Evolutionary conservation across 495 filamentous ascomycete genomes (phyloP), one percentile per base, ranked within the genome.

Genomic region (Amniculicola lignicola): DNA sequence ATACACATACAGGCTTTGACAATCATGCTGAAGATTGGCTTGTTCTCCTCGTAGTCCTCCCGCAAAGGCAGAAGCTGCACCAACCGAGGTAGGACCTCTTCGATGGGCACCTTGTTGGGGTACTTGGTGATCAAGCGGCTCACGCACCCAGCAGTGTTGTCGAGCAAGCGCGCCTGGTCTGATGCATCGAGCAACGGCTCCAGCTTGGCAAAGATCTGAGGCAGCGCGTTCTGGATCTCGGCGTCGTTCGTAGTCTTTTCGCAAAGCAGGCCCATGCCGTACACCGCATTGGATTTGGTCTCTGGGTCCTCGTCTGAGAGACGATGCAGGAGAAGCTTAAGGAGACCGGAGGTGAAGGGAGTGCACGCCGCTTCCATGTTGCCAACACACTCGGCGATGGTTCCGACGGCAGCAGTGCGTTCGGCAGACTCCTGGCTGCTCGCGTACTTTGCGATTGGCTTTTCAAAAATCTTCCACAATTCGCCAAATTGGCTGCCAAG

Each of bases 21-120:
- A 64, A 98, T 81, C 81, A 88, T 91, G 62, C 84, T 78, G 72
- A 84, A 98, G 29, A 97, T 81, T 10, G 92, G 88, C 56, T 88
- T 85, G 74, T 98, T 97, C 81, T 98, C 93, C 70, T 96, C 90
- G 59, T 81, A 97, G 69, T 98, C 93, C 62, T 96, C 91, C 74
- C 87, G 90, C 62, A 97, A 74, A 22, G 93, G 93, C 39, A 98
- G 77, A 11, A 93, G 77, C 47, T 76, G 77, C 16, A 93, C 80
- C 36, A 98, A 76, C 2, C 79, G 82, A 21, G 91, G 90, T 1
- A 98, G 79, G 16, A 95, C 87, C 10, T 95, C 83, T 51, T 78
- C 71, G 51, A 90, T 75, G 4, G 91, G 91, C 5, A 96, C 82
- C 46, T 80, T 80, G 41, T 90, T 83, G 10, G 87, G 86, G 67